These are phyloP conservation scores for Zygnema circumcarinatum DNA, from an alignment of 139 green algal species.

Conservation along the genomic window DNA sequence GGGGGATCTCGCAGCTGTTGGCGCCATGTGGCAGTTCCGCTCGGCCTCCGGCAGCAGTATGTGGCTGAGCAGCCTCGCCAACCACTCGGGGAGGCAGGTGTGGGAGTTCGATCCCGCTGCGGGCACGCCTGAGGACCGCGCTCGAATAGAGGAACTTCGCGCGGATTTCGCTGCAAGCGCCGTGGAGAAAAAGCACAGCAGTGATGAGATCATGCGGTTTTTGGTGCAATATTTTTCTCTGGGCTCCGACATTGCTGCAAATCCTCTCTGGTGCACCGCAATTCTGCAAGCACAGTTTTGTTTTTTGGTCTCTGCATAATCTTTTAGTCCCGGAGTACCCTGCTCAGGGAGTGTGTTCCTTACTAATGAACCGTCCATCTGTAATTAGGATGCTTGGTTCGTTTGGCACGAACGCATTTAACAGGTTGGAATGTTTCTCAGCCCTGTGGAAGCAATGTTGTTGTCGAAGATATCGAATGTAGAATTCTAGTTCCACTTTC, in stretches of 20 bases:
- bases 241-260: neutral
- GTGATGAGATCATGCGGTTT: conserved; percentile 86
- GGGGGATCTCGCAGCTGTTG: too few relatives aligned
- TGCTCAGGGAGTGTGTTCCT: too few relatives aligned
- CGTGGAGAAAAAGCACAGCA: conserved; percentile 75
- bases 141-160: conserved; percentile 71
- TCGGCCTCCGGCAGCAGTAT: neutral
- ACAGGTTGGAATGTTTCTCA: too few relatives aligned
- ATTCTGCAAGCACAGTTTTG: too few relatives aligned
- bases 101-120: conserved; percentile 75
- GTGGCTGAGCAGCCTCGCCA: conserved; percentile 66
- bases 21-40: conserved; percentile 14
- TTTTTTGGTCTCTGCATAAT: too few relatives aligned
- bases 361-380: too few relatives aligned
- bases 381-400: too few relatives aligned
- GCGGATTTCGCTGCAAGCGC: conserved; percentile 71
- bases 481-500: too few relatives aligned
- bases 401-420: too few relatives aligned
- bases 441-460: too few relatives aligned
- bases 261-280: neutral
- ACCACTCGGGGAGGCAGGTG: conserved; percentile 74
- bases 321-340: too few relatives aligned
- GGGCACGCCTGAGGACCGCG: conserved; percentile 73
- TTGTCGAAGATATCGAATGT: too few relatives aligned
- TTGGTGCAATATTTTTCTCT: conserved; percentile 60